Percentiles rank a stretch among this genome's conserved stretches.
phyloP scores from a whole-genome alignment of 2,329 filamentous ascomycete genomes.

The Ceratocystis lukuohia region DNA sequence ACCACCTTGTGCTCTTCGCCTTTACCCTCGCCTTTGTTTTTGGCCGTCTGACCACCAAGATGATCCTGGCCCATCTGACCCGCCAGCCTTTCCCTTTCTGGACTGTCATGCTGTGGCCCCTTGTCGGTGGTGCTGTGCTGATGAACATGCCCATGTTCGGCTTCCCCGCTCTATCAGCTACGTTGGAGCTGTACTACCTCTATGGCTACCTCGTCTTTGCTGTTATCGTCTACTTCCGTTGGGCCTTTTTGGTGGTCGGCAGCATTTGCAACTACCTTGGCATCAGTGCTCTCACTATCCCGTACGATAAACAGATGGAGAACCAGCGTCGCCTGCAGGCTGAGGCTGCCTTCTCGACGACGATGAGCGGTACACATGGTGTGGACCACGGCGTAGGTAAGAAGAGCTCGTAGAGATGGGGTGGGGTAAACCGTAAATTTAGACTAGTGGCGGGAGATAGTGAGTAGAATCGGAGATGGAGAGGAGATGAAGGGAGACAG shows the following conservation, averaged over 20 bases:
- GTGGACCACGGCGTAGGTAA: slow-evolving; percentile 18
- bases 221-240: slow-evolving; percentile 74
- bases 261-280: slow-evolving; percentile 85
- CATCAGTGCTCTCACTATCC: slow-evolving; percentile 90
- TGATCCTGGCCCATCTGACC: slow-evolving; percentile 90
- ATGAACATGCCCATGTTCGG: slow-evolving; percentile 72
- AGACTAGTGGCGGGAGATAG: not conserved
- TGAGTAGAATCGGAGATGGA: not conserved
- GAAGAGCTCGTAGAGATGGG: slow-evolving; percentile 17
- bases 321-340: slow-evolving; percentile 29
- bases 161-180: slow-evolving; percentile 49
- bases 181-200: slow-evolving; percentile 65
- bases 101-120: slow-evolving; percentile 79
- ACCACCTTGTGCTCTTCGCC: slow-evolving; percentile 85
- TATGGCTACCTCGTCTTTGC: slow-evolving; percentile 75
- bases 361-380: slow-evolving; percentile 18
- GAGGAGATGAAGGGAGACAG: not conserved
- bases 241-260: slow-evolving; percentile 81
- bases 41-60: slow-evolving; percentile 96
- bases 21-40: slow-evolving; percentile 94
- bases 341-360: slow-evolving; percentile 18
- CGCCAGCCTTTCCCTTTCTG: slow-evolving; percentile 91
- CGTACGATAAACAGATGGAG: slow-evolving; percentile 44
- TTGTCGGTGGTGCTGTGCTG: slow-evolving; percentile 71
- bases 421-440: no score